phyloP scores from a whole-genome alignment of 257 asterid species.

The Nicotiana sylvestris region DNA sequence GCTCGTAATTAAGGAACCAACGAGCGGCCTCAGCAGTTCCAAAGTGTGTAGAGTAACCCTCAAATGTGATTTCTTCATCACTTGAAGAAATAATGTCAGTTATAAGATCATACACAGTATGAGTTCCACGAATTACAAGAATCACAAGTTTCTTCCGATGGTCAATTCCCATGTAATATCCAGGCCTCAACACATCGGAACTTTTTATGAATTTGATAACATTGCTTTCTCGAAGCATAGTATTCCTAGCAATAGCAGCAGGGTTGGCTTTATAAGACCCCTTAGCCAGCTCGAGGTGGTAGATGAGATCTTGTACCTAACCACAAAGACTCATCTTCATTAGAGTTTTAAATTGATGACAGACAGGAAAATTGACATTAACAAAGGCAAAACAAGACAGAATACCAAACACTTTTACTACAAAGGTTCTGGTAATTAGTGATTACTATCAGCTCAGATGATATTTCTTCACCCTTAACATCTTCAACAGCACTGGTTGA shows the following conservation, averaged over 20 bases:
- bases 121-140: slow-evolving; percentile 97
- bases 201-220: slow-evolving; percentile 64
- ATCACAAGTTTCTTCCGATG: slow-evolving; percentile 66
- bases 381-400: not conserved
- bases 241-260: slow-evolving; percentile 60
- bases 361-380: not conserved
- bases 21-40: slow-evolving; percentile 97
- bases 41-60: slow-evolving; percentile 84
- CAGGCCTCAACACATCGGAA: slow-evolving; percentile 85
- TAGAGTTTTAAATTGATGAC: not conserved
- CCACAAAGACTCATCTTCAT: slow-evolving; percentile 12
- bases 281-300: slow-evolving; percentile 80
- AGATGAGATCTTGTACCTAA: slow-evolving; percentile 83
- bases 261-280: slow-evolving; percentile 77
- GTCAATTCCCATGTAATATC: slow-evolving; percentile 81
- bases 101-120: slow-evolving; percentile 71
- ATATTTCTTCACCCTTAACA: slow-evolving; percentile 66
- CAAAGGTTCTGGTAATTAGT: slow-evolving; percentile 15
- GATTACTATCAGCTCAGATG: slow-evolving; percentile 67
- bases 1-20: slow-evolving; percentile 78
- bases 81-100: slow-evolving; percentile 80
- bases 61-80: slow-evolving; percentile 69
- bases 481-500: slow-evolving; percentile 56
- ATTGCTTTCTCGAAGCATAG: slow-evolving; percentile 82
- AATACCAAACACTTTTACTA: not conserved